Evolutionary conservation across 2,329 filamentous ascomycete genomes (phyloP).

Genomic region (Calycina herbarum): DNA sequence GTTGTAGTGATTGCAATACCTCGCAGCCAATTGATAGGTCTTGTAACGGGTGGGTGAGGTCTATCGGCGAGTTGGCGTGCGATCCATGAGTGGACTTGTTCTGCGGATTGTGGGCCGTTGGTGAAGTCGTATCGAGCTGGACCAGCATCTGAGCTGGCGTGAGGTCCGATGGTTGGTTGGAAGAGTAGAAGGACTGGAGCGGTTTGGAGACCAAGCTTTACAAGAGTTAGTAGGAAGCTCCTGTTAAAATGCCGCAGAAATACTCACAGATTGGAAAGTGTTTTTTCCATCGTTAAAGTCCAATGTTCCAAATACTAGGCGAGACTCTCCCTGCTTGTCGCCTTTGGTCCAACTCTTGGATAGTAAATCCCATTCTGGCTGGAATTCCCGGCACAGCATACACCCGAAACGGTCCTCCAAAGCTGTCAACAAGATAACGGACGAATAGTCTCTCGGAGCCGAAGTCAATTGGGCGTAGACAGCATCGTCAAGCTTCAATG

Average conservation of each 20-base stretch:
- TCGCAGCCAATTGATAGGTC: constrained; percentile 84
- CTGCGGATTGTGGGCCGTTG: constrained; percentile 72
- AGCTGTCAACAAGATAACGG: constrained; percentile 83
- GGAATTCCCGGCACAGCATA: constrained; percentile 83
- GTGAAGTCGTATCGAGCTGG: constrained; percentile 85
- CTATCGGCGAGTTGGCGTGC: constrained; percentile 74
- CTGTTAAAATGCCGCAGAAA: neutral
- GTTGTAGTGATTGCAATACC: constrained; percentile 68
- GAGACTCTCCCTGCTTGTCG: constrained; percentile 71
- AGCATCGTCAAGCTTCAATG: constrained; percentile 76
- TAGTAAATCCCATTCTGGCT: constrained; percentile 90
- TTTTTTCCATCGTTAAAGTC: constrained; percentile 85
- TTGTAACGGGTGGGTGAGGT: constrained; percentile 73
- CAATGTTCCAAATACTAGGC: constrained; percentile 77
- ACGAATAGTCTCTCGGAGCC: constrained; percentile 78
- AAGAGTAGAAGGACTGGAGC: constrained; percentile 88
- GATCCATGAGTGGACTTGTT: constrained; percentile 78
- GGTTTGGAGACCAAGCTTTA: constrained; percentile 88
- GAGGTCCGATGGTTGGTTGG: constrained; percentile 78
- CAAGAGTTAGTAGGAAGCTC: neutral
- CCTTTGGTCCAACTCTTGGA: constrained; percentile 84
- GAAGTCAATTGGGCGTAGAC: constrained; percentile 75
- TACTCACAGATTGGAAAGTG: constrained; percentile 78
- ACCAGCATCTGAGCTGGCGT: constrained; percentile 67
- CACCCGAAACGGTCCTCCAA: constrained; percentile 82